phyloP scores from a whole-genome alignment of 177 flowering plant genomes.

The Vitis hybrid region DNA sequence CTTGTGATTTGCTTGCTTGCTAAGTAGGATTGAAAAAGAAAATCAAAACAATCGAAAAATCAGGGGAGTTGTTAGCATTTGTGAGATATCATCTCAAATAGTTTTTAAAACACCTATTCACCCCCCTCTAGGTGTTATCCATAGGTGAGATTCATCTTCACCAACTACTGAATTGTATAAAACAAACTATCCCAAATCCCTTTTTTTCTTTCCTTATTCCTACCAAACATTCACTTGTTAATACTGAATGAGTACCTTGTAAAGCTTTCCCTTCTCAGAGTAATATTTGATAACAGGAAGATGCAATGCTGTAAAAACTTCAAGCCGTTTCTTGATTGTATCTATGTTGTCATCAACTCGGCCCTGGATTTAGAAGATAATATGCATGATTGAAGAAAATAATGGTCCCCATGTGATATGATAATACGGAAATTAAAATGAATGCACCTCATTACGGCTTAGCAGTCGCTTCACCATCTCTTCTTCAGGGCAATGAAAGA shows the following conservation, averaged over 20 bases:
- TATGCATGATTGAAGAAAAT: neutral
- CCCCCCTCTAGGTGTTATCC: too few relatives aligned
- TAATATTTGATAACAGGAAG: constrained; percentile 86
- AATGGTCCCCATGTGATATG: neutral
- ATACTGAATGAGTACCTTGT: constrained; percentile 49
- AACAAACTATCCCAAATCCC: neutral
- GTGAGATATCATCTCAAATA: too few relatives aligned
- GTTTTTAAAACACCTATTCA: too few relatives aligned
- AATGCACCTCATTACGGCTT: constrained; percentile 78
- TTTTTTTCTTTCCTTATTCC: neutral
- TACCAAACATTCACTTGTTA: neutral
- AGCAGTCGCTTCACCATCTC: constrained; percentile 95
- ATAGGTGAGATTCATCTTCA: too few relatives aligned
- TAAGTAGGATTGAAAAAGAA: too few relatives aligned
- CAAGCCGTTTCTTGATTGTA: constrained; percentile 84
- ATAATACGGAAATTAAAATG: neutral
- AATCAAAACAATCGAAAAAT: too few relatives aligned
- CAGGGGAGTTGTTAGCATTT: too few relatives aligned
- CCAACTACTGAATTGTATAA: neutral
- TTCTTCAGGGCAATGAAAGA: constrained; percentile 90
- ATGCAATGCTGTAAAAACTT: constrained; percentile 55
- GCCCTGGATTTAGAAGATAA: constrained; percentile 49
- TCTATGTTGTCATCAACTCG: constrained; percentile 89
- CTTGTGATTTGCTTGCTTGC: too few relatives aligned
- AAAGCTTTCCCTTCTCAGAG: constrained; percentile 63